A percentile compares a stretch with the other conserved stretches of the same genome.
Evolutionary conservation across 129 eudicot genomes (phyloP).

Genomic region (Arctium lappa): DNA sequence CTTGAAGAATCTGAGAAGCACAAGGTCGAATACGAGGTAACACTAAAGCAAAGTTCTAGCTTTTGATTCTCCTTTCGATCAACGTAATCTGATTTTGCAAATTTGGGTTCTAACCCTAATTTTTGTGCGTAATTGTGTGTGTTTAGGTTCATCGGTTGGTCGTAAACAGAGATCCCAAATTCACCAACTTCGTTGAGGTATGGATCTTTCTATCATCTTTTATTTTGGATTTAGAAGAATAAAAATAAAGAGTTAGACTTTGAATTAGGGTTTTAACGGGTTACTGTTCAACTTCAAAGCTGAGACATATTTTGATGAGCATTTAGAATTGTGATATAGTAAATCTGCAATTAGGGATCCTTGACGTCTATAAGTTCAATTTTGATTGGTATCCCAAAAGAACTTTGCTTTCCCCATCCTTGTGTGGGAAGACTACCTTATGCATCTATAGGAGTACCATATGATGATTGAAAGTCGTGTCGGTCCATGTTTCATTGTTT

Average conservation of each 20-base stretch:
- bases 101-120: background rate
- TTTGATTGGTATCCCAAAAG: too few species aligned
- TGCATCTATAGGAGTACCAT: too few species aligned
- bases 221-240: background rate
- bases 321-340: background rate
- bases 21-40: constrained; percentile 89
- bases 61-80: background rate
- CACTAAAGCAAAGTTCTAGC: background rate
- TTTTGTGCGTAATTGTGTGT: background rate
- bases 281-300: background rate
- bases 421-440: too few species aligned
- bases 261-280: background rate
- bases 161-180: constrained; percentile 91
- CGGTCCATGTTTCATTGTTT: too few species aligned
- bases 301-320: background rate
- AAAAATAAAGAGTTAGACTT: background rate
- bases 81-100: background rate
- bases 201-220: background rate
- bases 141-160: constrained; percentile 88
- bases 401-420: too few species aligned
- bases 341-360: background rate
- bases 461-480: too few species aligned
- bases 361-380: background rate
- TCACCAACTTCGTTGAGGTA: constrained; percentile 94
- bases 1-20: constrained; percentile 96